Conservation (phyloP, 306 rosid species). For the Pachyrhizus erosus region DNA sequence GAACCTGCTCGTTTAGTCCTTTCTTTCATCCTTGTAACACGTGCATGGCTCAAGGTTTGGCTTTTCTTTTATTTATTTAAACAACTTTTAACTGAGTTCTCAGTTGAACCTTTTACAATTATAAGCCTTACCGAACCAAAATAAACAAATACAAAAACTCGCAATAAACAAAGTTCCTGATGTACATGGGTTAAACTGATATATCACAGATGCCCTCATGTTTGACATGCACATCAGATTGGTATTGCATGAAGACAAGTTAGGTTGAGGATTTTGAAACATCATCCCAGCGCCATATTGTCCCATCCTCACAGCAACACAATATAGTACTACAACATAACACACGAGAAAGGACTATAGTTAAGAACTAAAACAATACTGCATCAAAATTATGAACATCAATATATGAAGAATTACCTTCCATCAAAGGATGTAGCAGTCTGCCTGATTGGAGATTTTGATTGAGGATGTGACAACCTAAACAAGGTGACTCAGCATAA, state of each 20-base stretch:
- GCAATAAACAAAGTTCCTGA: slow-evolving; percentile 1
- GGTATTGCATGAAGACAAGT: slow-evolving; percentile 6
- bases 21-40: neutral
- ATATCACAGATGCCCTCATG: slow-evolving; percentile 4
- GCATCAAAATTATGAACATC: slow-evolving; percentile 9
- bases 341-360: neutral
- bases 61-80: neutral
- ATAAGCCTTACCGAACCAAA: neutral
- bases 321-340: slow-evolving; percentile 77
- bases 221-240: slow-evolving; percentile 7
- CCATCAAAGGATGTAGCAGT: slow-evolving; percentile 94
- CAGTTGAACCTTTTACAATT: neutral
- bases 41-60: neutral
- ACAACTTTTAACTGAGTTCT: neutral
- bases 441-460: slow-evolving; percentile 88
- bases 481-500: slow-evolving; percentile 20
- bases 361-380: neutral
- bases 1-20: neutral
- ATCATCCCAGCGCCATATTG: slow-evolving; percentile 99
- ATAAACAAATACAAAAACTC: neutral
- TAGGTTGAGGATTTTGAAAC: slow-evolving; percentile 39
- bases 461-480: slow-evolving; percentile 87
- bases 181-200: slow-evolving; percentile 22
- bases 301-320: slow-evolving; percentile 93
- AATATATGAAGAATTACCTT: slow-evolving; percentile 60